A percentile compares a stretch with the other conserved stretches of the same genome.
phyloP scores from a whole-genome alignment of 169 alveolate species.

The Prorocentrum cordatum region DNA sequence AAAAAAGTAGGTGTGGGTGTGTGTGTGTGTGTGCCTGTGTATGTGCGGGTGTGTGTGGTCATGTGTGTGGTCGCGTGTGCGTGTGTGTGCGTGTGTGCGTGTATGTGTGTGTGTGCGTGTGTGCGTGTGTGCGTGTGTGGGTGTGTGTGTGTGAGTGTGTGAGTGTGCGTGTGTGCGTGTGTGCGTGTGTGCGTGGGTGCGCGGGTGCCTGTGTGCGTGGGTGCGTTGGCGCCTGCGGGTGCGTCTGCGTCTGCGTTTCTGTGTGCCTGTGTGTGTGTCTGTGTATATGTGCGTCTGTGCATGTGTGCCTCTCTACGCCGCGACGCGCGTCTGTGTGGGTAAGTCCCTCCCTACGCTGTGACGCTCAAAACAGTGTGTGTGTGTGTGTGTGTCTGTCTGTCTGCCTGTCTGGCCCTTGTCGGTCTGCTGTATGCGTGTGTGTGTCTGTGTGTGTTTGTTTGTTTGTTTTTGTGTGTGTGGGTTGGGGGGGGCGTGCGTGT shows the following conservation, averaged over 20 bases:
- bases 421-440: no score
- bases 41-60: background rate
- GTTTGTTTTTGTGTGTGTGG: no score
- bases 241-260: background rate
- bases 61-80: background rate
- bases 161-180: background rate
- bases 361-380: no score
- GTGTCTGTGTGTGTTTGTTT: no score
- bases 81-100: background rate
- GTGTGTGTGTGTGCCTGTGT: background rate
- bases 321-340: no score
- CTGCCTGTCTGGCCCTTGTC: no score
- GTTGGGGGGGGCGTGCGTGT: no score
- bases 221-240: background rate
- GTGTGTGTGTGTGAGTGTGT: background rate
- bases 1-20: background rate
- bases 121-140: background rate
- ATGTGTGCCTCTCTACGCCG: background rate
- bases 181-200: background rate
- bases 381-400: no score
- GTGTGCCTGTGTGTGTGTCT: background rate
- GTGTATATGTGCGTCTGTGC: background rate
- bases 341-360: no score
- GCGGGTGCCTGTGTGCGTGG: background rate
- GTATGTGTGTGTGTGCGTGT: background rate